Conservation (phyloP, 495 filamentous ascomycete genomes). For the Pseudomonodictys pantanalensis region DNA sequence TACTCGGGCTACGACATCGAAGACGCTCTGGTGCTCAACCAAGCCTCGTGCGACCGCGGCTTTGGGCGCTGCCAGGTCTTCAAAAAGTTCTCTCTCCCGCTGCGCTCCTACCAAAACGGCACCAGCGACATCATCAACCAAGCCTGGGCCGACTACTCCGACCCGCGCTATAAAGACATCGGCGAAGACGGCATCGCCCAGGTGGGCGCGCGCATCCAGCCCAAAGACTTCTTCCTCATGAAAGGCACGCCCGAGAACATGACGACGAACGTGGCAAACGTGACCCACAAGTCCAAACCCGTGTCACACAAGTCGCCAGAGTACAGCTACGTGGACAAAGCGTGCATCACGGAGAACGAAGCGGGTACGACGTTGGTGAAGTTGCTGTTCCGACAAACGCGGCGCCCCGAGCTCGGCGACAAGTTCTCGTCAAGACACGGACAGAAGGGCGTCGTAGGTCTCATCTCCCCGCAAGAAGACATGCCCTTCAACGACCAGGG, state of each 20-base stretch:
- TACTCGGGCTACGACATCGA: constrained; percentile 99
- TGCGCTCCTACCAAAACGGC: constrained; percentile 73
- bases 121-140: constrained; percentile 69
- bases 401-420: constrained; percentile 78
- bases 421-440: constrained; percentile 50
- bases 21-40: constrained; percentile 95
- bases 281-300: constrained; percentile 62
- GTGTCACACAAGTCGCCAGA: constrained; percentile 82
- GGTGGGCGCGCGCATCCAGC: constrained; percentile 70
- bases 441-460: constrained; percentile 75
- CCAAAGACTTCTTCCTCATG: constrained; percentile 81
- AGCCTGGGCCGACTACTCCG: constrained; percentile 54
- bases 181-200: constrained; percentile 78
- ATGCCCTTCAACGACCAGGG: constrained; percentile 94
- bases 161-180: constrained; percentile 67
- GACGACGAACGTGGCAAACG: constrained; percentile 7
- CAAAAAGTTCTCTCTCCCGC: constrained; percentile 47
- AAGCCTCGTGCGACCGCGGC: constrained; percentile 87
- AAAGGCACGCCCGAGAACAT: constrained; percentile 78
- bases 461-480: constrained; percentile 92
- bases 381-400: constrained; percentile 86
- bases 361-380: constrained; percentile 62
- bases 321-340: constrained; percentile 86
- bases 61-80: constrained; percentile 97
- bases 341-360: constrained; percentile 52